Evolutionary conservation across 2,329 filamentous ascomycete genomes (phyloP).

Genomic region (Gaeumannomyces sp.): DNA sequence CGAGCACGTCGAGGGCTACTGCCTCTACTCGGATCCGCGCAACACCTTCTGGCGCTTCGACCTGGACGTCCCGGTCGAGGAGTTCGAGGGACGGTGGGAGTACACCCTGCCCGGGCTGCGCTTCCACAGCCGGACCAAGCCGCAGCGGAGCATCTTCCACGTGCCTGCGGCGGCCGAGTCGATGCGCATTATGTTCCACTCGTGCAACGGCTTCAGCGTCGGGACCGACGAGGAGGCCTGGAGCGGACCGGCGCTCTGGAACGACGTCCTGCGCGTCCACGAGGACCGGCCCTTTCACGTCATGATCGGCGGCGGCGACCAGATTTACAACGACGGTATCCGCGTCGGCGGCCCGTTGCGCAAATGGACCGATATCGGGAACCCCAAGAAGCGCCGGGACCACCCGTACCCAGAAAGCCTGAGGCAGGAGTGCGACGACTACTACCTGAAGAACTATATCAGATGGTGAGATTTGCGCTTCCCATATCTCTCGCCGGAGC

Average conservation of each 20-base stretch:
- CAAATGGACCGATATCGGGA: slow-evolving; percentile 77
- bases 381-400: slow-evolving; percentile 73
- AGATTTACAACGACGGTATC: slow-evolving; percentile 94
- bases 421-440: slow-evolving; percentile 77
- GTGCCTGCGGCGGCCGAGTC: slow-evolving; percentile 75
- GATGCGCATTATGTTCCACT: slow-evolving; percentile 99
- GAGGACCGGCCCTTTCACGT: slow-evolving; percentile 81
- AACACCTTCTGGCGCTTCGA: slow-evolving; percentile 94
- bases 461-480: slow-evolving; percentile 47
- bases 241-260: slow-evolving; percentile 90
- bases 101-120: slow-evolving; percentile 66
- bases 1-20: slow-evolving; percentile 40
- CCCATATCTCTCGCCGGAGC: neutral
- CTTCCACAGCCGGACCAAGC: slow-evolving; percentile 51
- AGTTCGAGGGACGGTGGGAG: slow-evolving; percentile 67
- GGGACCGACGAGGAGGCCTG: slow-evolving; percentile 80
- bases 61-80: slow-evolving; percentile 67
- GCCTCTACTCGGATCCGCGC: slow-evolving; percentile 59
- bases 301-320: slow-evolving; percentile 92
- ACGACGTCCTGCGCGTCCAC: slow-evolving; percentile 82
- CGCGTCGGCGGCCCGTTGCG: slow-evolving; percentile 76
- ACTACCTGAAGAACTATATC: slow-evolving; percentile 88
- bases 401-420: slow-evolving; percentile 73
- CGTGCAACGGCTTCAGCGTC: slow-evolving; percentile 92
- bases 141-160: slow-evolving; percentile 66